Base-by-base conservation (phyloP, 2,329 filamentous ascomycete genomes). In the Zasmidium citrigriseum region DNA sequence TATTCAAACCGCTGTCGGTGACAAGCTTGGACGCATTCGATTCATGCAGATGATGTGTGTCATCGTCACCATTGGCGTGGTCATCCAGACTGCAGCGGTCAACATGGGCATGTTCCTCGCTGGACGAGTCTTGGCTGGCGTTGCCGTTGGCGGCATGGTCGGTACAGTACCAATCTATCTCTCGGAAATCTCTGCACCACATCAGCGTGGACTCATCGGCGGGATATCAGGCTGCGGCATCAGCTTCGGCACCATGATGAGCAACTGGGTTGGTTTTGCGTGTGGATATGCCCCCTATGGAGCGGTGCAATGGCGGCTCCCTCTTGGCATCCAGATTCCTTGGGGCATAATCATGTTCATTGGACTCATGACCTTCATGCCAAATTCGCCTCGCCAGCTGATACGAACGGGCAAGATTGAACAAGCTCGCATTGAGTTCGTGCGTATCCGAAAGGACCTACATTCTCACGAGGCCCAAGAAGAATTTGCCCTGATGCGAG, bases 181-280 rank as follows among this genome's bases (percentile, higher is more conserved):
- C 18, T 79, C 75, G 52, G 82, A 85, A 64, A 83, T 84, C 55
- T 80, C 80, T 0, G 73, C 80, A 52, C 68, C 70, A 14, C 60
- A 67, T 55, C 64, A 66, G 12, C 77, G 82, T 38, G 82, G 82
- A n/a, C 70, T 84, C 14, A 83, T 84, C 57, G 82, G 79, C 16
- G 81, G 82, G 3, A 68, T 71, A 1, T 67, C 64, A 1, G 82
- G 83, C 7, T 80, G 80, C 52, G 82, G 82, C 7, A 82, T 84
- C 58, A 76, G 80, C 2, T 80, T 83, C 52, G 83, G 82, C 11
- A 83, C 81, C 2, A 83, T 83, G 80, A 72, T 75, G 61, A 82
- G 80, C 3, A 85, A 85, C 66, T 85, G 82, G 83, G 77, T 84
- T 3, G 82, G 82, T 2, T 84, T 80, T 62, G 81, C 81, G 0